phyloP scores from a whole-genome alignment of 371 early-diverging fungal species.

The Actinomortierella ambigua region DNA sequence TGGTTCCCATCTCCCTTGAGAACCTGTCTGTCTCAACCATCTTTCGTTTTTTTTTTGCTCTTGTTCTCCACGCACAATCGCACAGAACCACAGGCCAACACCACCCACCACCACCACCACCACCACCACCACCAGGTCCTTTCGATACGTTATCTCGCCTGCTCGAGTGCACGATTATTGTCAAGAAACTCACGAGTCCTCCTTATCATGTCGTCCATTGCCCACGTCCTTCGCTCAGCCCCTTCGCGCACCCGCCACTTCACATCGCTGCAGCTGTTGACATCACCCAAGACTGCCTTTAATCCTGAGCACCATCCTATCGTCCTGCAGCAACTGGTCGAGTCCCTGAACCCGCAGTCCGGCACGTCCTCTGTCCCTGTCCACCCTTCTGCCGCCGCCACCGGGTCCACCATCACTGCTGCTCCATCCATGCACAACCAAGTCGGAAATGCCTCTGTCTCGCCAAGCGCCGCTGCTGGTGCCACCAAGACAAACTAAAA shows the following conservation, averaged over 20 bases:
- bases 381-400: no score
- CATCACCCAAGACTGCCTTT: conserved; percentile 25
- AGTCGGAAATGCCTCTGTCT: no score
- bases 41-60: not conserved
- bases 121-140: not conserved
- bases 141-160: conserved; percentile 5
- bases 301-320: conserved; percentile 38
- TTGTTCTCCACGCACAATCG: conserved; percentile 12
- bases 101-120: conserved; percentile 1
- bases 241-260: conserved; percentile 24
- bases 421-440: no score
- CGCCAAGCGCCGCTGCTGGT: no score
- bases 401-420: no score
- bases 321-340: conserved; percentile 34
- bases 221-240: conserved; percentile 38
- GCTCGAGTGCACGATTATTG: not conserved
- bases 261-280: conserved; percentile 22
- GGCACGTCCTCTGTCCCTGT: no score
- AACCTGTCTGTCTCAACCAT: not conserved
- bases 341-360: conserved; percentile 18
- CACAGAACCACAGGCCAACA: not conserved
- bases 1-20: not conserved
- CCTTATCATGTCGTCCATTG: conserved; percentile 31
- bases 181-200: not conserved
- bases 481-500: no score